These are phyloP conservation scores for Trametes punicea DNA, from an alignment of 768 basidiomycete species.

Conservation along the genomic window DNA sequence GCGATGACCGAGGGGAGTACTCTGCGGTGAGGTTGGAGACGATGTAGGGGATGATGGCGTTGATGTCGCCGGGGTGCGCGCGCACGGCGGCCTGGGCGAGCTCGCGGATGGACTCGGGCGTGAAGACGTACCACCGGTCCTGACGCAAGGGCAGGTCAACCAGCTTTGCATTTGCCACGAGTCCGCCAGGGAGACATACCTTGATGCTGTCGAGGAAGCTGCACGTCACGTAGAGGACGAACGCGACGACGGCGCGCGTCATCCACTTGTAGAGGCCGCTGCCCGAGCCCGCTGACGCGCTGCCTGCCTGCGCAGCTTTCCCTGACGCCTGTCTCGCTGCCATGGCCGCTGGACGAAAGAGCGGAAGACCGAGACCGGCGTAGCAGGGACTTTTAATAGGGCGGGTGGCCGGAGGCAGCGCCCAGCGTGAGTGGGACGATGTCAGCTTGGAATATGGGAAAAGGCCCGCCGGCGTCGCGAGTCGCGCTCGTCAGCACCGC, in stretches of 20 bases:
- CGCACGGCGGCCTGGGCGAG: slow-evolving; percentile 75
- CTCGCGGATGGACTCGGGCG: slow-evolving; percentile 66
- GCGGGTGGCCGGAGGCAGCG: not conserved
- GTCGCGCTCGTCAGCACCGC: slow-evolving; percentile 11
- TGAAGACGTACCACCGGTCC: slow-evolving; percentile 87
- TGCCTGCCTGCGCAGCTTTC: not conserved
- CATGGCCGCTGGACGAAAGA: not conserved
- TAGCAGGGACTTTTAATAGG: not conserved
- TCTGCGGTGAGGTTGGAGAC: slow-evolving; percentile 72
- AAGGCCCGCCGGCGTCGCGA: not conserved
- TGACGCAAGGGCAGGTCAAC: slow-evolving; percentile 29
- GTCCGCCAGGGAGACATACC: no score
- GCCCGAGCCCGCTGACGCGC: not conserved
- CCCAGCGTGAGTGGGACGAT: slow-evolving; percentile 7
- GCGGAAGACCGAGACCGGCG: not conserved
- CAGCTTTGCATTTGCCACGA: no score
- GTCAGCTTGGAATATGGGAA: not conserved
- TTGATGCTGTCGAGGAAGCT: slow-evolving; percentile 62
- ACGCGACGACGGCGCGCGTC: slow-evolving; percentile 26
- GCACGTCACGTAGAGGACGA: slow-evolving; percentile 35
- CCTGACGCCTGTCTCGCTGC: slow-evolving; percentile 9
- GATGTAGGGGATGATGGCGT: slow-evolving; percentile 78
- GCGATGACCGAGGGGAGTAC: slow-evolving; percentile 61
- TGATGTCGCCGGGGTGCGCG: slow-evolving; percentile 57
- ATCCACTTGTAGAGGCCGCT: slow-evolving; percentile 33